Base-by-base conservation (phyloP, 352 stramenopile species). In the Thalassiosira tumida region DNA sequence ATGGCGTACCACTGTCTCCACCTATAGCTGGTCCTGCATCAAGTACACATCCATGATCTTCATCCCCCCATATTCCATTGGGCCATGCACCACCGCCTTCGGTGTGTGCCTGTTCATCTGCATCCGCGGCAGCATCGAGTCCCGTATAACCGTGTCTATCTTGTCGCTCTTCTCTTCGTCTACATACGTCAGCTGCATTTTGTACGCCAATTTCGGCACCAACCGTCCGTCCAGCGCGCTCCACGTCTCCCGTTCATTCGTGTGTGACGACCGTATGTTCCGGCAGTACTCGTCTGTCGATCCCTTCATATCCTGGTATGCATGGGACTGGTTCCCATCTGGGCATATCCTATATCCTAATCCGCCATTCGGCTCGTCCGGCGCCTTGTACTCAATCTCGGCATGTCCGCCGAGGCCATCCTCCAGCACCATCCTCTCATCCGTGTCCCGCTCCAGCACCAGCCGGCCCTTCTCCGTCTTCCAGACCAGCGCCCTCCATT, bases 51-150 rank as follows among this genome's bases (percentile, higher is more conserved):
- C 29, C 17, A 69, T 64, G 0, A 86, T 17, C 4, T 76, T 51
- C 50, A 91, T 62, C 15, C 77, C 85, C 33, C 85, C 85, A 51
- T 77, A 74, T 51, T 84, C 50, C 26, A 90, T 54, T 0, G 74
- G 75, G 0, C 74, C 84, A 74, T 65, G 38, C 15, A 90, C 35
- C 2, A 91, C 76, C 65, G 76, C 84, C n/a, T 67, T n/a, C 7
- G 75, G 62, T 2, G 54, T 81, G 0, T 81, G 59, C 3, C 69
- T 67, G 47, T 79, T 75, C 1, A 82, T 50, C 0, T 51, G 3
- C 2, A 81, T 2, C 2, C 24, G 13, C 0, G 81, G 81, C 10
- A 76, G 50, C 21, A 81, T 82, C 2, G 51, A 0, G 43, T 73
- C 15, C 14, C 69, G 35, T 7, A 88, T 33, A 13, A 75, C 7